Base-by-base conservation (phyloP, 1,139 yeast species). In the Taiozyma sp. region DNA sequence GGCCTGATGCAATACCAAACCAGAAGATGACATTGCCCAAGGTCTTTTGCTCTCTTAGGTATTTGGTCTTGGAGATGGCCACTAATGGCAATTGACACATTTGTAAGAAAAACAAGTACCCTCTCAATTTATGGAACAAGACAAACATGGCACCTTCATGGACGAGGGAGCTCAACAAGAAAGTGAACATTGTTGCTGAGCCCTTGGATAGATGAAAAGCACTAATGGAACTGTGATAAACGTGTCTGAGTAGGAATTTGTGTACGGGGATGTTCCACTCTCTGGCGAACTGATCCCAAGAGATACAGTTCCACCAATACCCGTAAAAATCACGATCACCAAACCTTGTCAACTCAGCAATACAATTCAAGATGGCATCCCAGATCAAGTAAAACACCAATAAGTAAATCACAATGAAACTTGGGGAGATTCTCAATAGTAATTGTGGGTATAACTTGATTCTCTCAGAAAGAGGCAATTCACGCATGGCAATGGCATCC, bases 181-280 rank as follows among this genome's bases (percentile, higher is more conserved):
- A 93, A 0, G 99, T 93, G 63, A 87, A 70, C 40, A 92, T 64
- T 2, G 95, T 84, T 0, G 98, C 97, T 48, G 76, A 75, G 1
- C 65, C 54, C 65, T 84, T 89, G 57, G 81, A 79, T 50, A 91
- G 74, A 47, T 81, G 76, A 48, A 91, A 75, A 0, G 92, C 84
- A 57, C 95, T 83, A 54, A 93, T 88, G 16, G 95, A 83, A 32
- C 96, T 86, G 66, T 91, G 97, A 67, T 93, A 95, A 9, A 93
- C 99, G 65, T 95, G 99, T 57, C 98, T 80, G 45, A 91, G 73
- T 54, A 93, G 72, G 63, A 93, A 93, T 59, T 84, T 81, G 67
- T 93, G 97, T n/a, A 95, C 98, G 0, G 98, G 97, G 10, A 82
- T 79, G 66, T 93, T 93, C 99, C 99, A 95, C 57, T 88, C 83